phyloP scores from a whole-genome alignment of 257 asterid genomes.

The Solanum sparsipilum region DNA sequence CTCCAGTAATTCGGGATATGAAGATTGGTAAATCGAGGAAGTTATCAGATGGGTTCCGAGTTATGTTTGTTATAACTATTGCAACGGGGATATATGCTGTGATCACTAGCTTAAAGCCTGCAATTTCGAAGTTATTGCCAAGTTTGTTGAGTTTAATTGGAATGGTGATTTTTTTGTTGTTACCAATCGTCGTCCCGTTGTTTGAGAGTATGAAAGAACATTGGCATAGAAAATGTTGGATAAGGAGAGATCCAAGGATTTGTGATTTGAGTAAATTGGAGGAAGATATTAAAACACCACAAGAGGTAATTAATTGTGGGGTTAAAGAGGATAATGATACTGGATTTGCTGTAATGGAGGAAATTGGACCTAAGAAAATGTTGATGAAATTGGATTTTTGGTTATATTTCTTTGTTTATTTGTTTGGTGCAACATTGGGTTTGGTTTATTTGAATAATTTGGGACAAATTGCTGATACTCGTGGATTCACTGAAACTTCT shows the following conservation, averaged over 20 bases:
- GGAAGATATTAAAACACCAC: neutral
- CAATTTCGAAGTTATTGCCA: conserved; percentile 1
- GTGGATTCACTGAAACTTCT: conserved; percentile 39
- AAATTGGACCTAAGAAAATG: conserved; percentile 42
- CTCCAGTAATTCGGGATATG: conserved; percentile 31
- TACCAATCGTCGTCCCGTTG: conserved; percentile 37
- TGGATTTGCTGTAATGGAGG: conserved; percentile 16
- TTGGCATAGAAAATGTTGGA: conserved; percentile 32
- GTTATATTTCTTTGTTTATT: conserved; percentile 52
- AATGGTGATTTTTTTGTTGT: conserved; percentile 16
- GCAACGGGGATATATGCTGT: conserved; percentile 51
- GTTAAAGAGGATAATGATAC: neutral
- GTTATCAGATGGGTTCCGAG: conserved; percentile 41
- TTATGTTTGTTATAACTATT: conserved; percentile 39
- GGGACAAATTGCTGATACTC: conserved; percentile 67
- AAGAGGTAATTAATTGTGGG: neutral
- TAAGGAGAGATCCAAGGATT: conserved; percentile 22
- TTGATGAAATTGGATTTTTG: conserved; percentile 47
- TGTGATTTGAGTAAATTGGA: conserved; percentile 3
- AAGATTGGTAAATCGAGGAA: conserved; percentile 27
- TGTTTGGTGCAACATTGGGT: conserved; percentile 70
- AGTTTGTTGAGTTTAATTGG: conserved; percentile 12
- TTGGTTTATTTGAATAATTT: conserved; percentile 59
- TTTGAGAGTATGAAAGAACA: conserved; percentile 34
- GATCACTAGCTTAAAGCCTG: conserved; percentile 29